These are phyloP conservation scores for Trichoderma reesei DNA, from an alignment of 495 filamentous ascomycete genomes.

Conservation along the genomic window DNA sequence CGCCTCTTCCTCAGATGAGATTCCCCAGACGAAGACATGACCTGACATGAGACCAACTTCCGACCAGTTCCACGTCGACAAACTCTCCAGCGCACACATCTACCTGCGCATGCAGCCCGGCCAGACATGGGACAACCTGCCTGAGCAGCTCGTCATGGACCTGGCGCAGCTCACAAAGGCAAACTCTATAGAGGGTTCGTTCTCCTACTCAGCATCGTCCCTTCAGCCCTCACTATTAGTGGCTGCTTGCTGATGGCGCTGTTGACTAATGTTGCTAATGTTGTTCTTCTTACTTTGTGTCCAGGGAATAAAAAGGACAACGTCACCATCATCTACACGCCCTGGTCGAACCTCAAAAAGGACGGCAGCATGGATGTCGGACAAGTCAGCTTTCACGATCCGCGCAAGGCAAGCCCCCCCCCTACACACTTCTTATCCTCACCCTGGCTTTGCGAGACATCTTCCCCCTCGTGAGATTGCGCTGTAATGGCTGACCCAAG, in stretches of 20 bases:
- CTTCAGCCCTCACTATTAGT: background rate
- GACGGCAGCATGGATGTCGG: constrained; percentile 93
- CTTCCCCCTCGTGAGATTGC: no score
- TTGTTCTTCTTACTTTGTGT: no score
- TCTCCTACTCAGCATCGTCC: background rate
- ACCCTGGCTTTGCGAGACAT: no score
- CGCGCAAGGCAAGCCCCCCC: constrained; percentile 40
- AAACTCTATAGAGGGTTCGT: constrained; percentile 87
- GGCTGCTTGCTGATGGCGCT: background rate
- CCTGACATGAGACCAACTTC: constrained; percentile 12
- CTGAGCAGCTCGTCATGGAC: constrained; percentile 65
- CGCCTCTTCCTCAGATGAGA: no score
- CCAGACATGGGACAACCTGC: constrained; percentile 77
- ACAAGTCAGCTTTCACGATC: constrained; percentile 91
- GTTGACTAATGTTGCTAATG: background rate
- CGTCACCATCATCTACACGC: constrained; percentile 90
- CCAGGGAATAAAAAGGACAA: constrained; percentile 97
- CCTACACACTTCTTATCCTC: background rate
- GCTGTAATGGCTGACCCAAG: no score
- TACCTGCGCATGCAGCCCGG: constrained; percentile 79
- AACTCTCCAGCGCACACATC: constrained; percentile 91
- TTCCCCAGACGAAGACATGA: background rate
- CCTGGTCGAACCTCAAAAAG: constrained; percentile 94
- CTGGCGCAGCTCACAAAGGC: constrained; percentile 94
- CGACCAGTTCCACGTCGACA: constrained; percentile 88